Percentiles rank a stretch among this genome's conserved stretches.
Conservation (phyloP, 345 rosid species). For the Syzygium aqueum region DNA sequence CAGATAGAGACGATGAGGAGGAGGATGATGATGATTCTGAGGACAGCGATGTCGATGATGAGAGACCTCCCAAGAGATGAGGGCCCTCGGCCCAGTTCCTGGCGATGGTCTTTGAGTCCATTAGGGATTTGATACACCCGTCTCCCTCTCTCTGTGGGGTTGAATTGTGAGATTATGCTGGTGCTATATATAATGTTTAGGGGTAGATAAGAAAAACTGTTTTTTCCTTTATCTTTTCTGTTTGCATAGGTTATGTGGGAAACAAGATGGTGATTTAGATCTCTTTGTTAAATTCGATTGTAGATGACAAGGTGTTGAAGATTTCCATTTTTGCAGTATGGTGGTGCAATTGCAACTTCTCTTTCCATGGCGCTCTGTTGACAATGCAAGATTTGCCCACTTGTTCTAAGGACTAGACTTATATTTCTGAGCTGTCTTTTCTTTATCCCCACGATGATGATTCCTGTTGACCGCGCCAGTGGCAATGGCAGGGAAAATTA, state of each 20-base stretch:
- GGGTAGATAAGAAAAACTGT: neutral
- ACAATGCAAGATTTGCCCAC: neutral
- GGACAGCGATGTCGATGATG: neutral
- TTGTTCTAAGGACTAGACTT: neutral
- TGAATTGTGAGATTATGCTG: neutral
- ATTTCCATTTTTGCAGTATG: neutral
- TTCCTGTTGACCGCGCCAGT: neutral
- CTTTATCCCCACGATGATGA: neutral
- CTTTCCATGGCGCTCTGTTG: neutral
- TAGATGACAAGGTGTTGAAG: neutral
- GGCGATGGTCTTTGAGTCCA: neutral
- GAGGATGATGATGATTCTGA: neutral
- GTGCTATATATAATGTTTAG: neutral
- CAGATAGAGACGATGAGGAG: neutral
- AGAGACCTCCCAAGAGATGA: conserved; percentile 3
- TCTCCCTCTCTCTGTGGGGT: neutral
- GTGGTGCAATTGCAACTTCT: neutral
- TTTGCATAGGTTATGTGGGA: neutral
- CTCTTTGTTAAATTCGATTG: neutral
- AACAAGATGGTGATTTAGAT: neutral
- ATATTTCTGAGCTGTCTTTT: neutral
- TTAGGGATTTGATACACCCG: neutral
- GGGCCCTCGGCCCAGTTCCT: neutral
- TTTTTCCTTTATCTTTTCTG: neutral
- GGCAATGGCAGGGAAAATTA: neutral